phyloP scores from a whole-genome alignment of 176 grass and related monocot species.

The Oryza meridionalis region DNA sequence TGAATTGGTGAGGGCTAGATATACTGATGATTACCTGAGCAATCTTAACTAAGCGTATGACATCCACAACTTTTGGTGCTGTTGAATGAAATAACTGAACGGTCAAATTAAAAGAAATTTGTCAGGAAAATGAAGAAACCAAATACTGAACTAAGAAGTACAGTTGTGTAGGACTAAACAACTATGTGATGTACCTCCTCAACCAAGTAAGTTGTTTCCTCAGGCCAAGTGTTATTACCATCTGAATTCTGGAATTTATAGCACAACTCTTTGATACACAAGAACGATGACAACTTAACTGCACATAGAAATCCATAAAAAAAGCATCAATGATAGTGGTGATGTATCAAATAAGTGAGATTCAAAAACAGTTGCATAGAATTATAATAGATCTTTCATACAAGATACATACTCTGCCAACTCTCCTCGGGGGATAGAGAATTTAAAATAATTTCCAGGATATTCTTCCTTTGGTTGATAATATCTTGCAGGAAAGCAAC shows the following conservation, averaged over 20 bases:
- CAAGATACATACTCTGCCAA: constrained; percentile 73
- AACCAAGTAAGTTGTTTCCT: constrained; percentile 59
- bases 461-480: constrained; percentile 63
- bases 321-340: constrained; percentile 23
- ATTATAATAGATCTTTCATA: constrained; percentile 32
- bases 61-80: constrained; percentile 68
- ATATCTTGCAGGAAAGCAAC: constrained; percentile 68
- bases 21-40: constrained; percentile 65
- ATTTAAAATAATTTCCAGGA: constrained; percentile 72
- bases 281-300: constrained; percentile 93
- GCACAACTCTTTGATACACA: constrained; percentile 85
- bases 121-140: constrained; percentile 42
- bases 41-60: constrained; percentile 77
- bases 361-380: constrained; percentile 15
- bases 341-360: constrained; percentile 31
- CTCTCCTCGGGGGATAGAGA: constrained; percentile 75
- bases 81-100: constrained; percentile 77
- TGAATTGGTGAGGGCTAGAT: neutral
- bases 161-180: constrained; percentile 5
- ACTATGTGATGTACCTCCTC: constrained; percentile 61
- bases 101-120: constrained; percentile 33
- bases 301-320: constrained; percentile 37
- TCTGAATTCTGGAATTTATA: constrained; percentile 53
- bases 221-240: constrained; percentile 43
- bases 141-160: constrained; percentile 19